Base-by-base conservation (phyloP, 257 asterid species). In the Orobanche coerulescens region DNA sequence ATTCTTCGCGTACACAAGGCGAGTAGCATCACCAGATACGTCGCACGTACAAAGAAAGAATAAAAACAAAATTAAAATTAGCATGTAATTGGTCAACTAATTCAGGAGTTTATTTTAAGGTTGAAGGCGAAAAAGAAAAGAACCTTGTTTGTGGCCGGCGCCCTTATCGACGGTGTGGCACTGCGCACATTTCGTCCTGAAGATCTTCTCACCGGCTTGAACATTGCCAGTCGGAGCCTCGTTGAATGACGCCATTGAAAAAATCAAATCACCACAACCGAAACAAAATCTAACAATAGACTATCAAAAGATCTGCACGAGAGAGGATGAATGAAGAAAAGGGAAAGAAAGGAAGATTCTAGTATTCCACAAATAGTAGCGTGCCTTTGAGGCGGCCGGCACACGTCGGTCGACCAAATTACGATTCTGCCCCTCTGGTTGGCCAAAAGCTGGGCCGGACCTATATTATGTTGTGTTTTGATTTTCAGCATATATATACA, bases 81-180 rank as follows among this genome's bases (percentile, higher is more conserved):
- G 1, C 14, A 55, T 2, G 33, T n/a, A 2, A 28, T 1, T 6
- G 6, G 2, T 4, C 2, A 14, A 18, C 25, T 7, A 48, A 18
- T 5, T 1, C 20, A 1, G 3, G 12, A 8, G 30, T 3, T 14
- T 0, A 8, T n/a, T 14, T 14, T n/a, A 30, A 9, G 42, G 39
- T 26, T 0, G 42, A 34, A 51, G n/a, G 31, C 1, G 22, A 8
- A 57, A 11, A 13, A 28, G 7, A 50, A 26, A 54, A 22, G 24
- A 16, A 85, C 94, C 91, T 78, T 85, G 94, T 58, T 85, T 85
- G 79, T 85, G 94, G 56, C 85, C 90, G 16, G 88, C 86, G 73
- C 94, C 91, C 76, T 85, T 82, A 0, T 82, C 94, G 58, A 82
- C 88, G 71, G 88, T 85, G 67, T 85, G 94, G 62, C 94, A 85